Evolutionary conservation across 1,284 basidiomycete species (phyloP).

Genomic region (Leccinum glutinopallens): DNA sequence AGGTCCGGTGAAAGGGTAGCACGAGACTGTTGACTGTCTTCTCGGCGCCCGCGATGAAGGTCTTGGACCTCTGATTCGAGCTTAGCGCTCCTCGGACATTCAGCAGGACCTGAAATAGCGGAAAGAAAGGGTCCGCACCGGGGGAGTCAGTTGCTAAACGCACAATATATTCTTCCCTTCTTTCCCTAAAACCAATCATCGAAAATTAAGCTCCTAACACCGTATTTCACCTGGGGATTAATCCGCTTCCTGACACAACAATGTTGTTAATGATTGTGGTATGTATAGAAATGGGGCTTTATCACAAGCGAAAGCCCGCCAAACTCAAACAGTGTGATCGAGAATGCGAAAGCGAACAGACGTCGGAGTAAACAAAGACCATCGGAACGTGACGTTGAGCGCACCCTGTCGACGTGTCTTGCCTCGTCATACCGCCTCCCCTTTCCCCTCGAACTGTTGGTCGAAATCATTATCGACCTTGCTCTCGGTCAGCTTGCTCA

Average conservation of each 20-base stretch:
- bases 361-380: background rate
- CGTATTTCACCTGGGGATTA: background rate
- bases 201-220: background rate
- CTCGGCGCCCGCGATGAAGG: no score
- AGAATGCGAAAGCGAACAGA: background rate
- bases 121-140: background rate
- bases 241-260: background rate
- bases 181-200: background rate
- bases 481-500: constrained; percentile 3
- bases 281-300: background rate
- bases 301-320: background rate
- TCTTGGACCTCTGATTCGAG: no score
- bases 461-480: background rate
- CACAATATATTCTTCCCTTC: background rate
- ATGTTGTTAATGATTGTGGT: no score
- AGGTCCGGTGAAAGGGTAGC: no score
- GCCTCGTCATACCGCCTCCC: background rate
- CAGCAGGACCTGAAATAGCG: background rate
- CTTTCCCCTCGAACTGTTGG: background rate
- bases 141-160: background rate
- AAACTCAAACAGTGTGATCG: background rate
- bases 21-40: no score
- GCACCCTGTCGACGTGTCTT: background rate
- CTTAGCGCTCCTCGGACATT: background rate
- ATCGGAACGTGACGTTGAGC: no score